Evolutionary conservation across 2,329 filamentous ascomycete genomes (phyloP), one percentile per base, ranked within the genome.

Genomic region (Calonectria pteridis): DNA sequence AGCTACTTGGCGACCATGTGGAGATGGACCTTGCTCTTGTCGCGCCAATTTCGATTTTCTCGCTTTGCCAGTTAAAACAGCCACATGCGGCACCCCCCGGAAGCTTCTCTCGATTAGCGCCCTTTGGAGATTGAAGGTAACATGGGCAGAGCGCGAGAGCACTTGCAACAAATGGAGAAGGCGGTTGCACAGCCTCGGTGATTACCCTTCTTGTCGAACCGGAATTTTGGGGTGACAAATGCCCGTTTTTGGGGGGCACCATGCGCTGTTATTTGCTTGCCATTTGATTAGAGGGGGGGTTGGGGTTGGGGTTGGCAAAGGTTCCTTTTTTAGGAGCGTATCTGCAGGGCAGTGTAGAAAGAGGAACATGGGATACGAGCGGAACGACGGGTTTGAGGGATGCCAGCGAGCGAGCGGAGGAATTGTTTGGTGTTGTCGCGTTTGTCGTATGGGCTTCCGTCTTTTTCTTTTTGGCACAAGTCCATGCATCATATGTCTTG

Each of bases 111-210:
- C 59, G 59, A 58, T 62, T 49, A 69, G 53, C 53, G 40, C 26
- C 49, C 49, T 59, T 14, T 69, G 49, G 65, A 69, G 59, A 67
- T 62, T 65, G 63, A 67, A 62, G 37, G 69, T 63, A 65, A 33
- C 63, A 33, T 51, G 63, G 65, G 59, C 40, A 49, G 26, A 23
- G 63, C 35, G 46, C 58, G 13, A 53, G 63, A 55, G 33, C 31
- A 51, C 35, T 46, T 63, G 35, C 49, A 29, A 46, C 31, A 68
- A 37, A 68, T 65, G 55, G 59, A 67, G 28, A 14, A 40, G 55
- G 55, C 31, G 40, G 40, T 46, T 46, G 55, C 70, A 72, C 65
- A 65, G 65, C 70, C 66, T 66, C 71, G 71, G 71, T 64, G 66
- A 66, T 66, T 73, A 69, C 71, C 71, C 35, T 43, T 55, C 58